A percentile compares a stretch with the other conserved stretches of the same genome.
These are phyloP conservation scores for Brachypodium distachyon DNA, from an alignment of 202 grass and related monocot genomes.

Conservation along the genomic window DNA sequence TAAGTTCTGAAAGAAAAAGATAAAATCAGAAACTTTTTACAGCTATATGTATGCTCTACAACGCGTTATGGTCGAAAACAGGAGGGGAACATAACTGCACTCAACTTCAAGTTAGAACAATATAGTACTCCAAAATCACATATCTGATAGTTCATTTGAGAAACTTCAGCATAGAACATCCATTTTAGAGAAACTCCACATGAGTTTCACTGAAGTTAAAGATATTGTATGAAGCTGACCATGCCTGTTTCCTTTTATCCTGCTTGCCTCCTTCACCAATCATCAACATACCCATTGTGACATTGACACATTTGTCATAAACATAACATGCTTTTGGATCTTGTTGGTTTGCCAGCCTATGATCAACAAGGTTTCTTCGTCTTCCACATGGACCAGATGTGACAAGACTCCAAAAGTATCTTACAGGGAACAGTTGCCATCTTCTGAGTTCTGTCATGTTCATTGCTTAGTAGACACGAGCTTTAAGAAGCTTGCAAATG, in stretches of 20 bases:
- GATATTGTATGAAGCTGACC: background rate
- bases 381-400: background rate
- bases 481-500: background rate
- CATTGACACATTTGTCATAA: background rate
- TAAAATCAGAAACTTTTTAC: background rate
- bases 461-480: background rate
- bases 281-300: background rate
- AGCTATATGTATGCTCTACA: background rate
- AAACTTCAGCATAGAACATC: background rate
- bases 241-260: background rate
- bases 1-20: background rate
- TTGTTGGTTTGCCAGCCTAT: conserved; percentile 8
- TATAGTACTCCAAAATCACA: background rate
- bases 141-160: background rate
- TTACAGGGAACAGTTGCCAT: background rate
- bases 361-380: background rate
- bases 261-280: background rate
- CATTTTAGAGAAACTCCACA: background rate
- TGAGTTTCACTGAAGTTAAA: background rate
- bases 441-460: background rate
- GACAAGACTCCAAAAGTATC: background rate
- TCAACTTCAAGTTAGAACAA: background rate
- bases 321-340: background rate
- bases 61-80: background rate
- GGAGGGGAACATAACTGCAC: background rate